A percentile compares a stretch with the other conserved stretches of the same genome.
Conservation (phyloP, 2,329 filamentous ascomycete genomes). For the Xylariaceae sp. region DNA sequence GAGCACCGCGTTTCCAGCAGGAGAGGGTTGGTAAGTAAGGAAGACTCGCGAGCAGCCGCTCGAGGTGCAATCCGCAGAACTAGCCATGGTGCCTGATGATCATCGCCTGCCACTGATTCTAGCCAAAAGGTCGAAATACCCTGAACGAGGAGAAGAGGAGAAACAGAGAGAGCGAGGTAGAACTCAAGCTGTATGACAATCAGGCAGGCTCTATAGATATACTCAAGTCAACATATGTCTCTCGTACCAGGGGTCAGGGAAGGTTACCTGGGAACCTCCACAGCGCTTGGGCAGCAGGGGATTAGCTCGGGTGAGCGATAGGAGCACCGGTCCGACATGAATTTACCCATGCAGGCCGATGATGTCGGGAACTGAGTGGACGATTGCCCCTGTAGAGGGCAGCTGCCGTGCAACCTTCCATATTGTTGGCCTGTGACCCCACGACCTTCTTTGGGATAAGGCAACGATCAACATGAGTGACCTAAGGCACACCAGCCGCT, state of each 20-base stretch:
- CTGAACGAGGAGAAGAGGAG: not conserved
- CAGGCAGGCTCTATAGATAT: slow-evolving; percentile 10
- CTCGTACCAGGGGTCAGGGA: slow-evolving; percentile 8
- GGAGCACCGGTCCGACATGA: slow-evolving; percentile 20
- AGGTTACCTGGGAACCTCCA: slow-evolving; percentile 1
- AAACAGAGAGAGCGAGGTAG: too few relatives aligned
- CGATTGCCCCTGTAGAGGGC: not conserved
- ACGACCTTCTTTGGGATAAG: slow-evolving; percentile 6
- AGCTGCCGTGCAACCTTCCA: slow-evolving; percentile 5
- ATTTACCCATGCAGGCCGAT: slow-evolving; percentile 8
- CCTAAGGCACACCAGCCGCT: slow-evolving; percentile 3
- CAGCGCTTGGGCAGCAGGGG: slow-evolving; percentile 6
- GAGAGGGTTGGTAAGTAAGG: slow-evolving; percentile 40
- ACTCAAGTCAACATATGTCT: slow-evolving; percentile 2
- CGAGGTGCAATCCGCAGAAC: slow-evolving; percentile 22
- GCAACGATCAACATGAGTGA: slow-evolving; percentile 9
- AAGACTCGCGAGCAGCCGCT: slow-evolving; percentile 33
- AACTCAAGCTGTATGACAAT: not conserved
- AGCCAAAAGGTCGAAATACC: slow-evolving; percentile 1
- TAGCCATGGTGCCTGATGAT: slow-evolving; percentile 27
- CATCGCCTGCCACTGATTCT: slow-evolving; percentile 15
- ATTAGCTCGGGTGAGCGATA: slow-evolving; percentile 11
- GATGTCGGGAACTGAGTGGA: not conserved
- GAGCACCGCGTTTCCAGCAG: slow-evolving; percentile 46
- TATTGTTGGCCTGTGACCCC: slow-evolving; percentile 5